Base-by-base conservation (phyloP, 768 basidiomycete genomes). In the Asterophora parasitica region DNA sequence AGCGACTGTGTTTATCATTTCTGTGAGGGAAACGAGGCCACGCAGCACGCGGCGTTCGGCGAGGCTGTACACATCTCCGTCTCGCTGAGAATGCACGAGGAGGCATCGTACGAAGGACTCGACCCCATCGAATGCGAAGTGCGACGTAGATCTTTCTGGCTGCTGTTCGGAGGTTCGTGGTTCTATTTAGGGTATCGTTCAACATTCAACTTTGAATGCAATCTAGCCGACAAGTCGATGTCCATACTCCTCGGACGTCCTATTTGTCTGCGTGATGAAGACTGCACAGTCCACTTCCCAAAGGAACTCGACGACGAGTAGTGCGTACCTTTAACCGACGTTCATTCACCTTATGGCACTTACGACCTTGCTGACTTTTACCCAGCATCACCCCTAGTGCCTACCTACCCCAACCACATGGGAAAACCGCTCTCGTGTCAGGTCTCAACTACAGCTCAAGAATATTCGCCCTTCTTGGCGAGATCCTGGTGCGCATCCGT, bases 291-390 rank as follows among this genome's bases (percentile, higher is more conserved):
- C 2, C 83, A 89, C 62, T 90, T 91, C 68, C 89, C 89, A 20
- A 87, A 84, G 65, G 88, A 92, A 66, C 70, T 92, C 49, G 88
- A 92, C 65, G 88, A 92, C 61, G 88, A 91, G 71, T 91, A 89
- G 88, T 91, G 66, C 58, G 86, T 79, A 47, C 54, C 32, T 46
- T 47, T 54, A n/a, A 45, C 70, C 55, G 61, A 68, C 49, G 33
- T 64, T 68, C 58, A 54, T 52, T n/a, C n/a, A n/a, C n/a, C n/a
- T n/a, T n/a, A n/a, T n/a, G n/a, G n/a, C n/a, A 53, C 42, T 44
- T 28, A 57, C 50, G 46, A 48, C 46, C 46, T 38, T 45, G 50
- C 30, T 53, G 57, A 54, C 54, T 16, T 42, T 51, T 55, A 45
- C 52, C 42, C 51, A 86, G 88, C 68, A 90, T 95, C 59, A 92